These are phyloP conservation scores for Ulvella scutata DNA, from an alignment of 139 green algal genomes.

Conservation along the genomic window DNA sequence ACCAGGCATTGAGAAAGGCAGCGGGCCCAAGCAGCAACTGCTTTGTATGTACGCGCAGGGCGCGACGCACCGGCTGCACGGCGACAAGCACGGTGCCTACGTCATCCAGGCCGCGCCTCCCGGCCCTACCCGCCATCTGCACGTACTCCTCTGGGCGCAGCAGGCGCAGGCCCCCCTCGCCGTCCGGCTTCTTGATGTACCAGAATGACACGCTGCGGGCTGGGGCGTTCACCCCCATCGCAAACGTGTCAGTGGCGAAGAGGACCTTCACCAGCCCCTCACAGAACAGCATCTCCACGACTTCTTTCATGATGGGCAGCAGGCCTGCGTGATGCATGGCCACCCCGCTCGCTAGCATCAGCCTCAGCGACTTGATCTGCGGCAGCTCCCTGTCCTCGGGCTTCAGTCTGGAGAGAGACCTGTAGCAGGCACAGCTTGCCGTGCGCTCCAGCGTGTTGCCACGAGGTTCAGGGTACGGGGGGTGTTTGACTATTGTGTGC, in stretches of 20 bases:
- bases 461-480: too few species aligned
- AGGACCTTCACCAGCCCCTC: constrained; percentile 67
- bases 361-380: constrained; percentile 67
- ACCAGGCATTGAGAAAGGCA: too few species aligned
- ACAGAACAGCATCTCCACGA: constrained; percentile 98
- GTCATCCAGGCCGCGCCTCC: constrained; percentile 66
- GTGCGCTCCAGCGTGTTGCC: too few species aligned
- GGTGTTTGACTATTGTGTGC: too few species aligned
- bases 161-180: constrained; percentile 49
- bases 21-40: too few species aligned
- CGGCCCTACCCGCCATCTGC: constrained; percentile 86
- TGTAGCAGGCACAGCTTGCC: too few species aligned
- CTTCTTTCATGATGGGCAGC: constrained; percentile 95
- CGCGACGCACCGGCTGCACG: neutral
- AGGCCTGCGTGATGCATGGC: constrained; percentile 91
- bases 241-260: constrained; percentile 95
- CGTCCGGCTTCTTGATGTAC: constrained; percentile 75
- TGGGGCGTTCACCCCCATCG: constrained; percentile 96
- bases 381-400: constrained; percentile 61
- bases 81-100: constrained; percentile 81
- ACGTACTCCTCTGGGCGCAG: constrained; percentile 87
- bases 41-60: neutral
- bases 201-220: constrained; percentile 88
- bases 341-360: constrained; percentile 75
- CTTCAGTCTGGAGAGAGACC: constrained; percentile 40